A percentile compares a stretch with the other conserved stretches of the same genome.
Conservation (phyloP, 176 grass and related monocot genomes). For the Olyra latifolia region DNA sequence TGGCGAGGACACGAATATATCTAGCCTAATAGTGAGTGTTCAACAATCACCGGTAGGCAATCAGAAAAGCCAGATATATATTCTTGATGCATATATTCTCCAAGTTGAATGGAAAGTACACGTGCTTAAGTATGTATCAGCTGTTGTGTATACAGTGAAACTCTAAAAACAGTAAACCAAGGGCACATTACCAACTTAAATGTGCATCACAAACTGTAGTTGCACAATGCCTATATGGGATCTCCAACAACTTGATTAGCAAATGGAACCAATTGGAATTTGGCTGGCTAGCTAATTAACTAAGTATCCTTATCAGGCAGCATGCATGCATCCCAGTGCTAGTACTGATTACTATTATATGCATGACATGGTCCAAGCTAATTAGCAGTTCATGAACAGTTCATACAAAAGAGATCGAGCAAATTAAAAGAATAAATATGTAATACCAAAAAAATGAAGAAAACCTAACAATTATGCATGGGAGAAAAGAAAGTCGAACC, state of each 20-base stretch:
- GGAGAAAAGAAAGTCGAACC: slow-evolving; percentile 2
- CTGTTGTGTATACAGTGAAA: not conserved
- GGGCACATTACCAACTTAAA: not conserved
- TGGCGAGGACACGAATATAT: not conserved
- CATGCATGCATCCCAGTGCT: not conserved
- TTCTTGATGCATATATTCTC: not conserved
- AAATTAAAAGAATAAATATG: not conserved
- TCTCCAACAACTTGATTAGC: not conserved
- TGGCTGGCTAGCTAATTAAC: not conserved
- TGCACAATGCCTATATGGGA: not conserved
- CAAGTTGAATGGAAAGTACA: not conserved
- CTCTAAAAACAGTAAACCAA: not conserved
- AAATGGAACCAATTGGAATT: not conserved
- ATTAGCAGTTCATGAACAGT: not conserved
- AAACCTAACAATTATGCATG: slow-evolving; percentile 14
- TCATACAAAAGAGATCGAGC: not conserved
- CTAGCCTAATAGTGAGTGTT: not conserved
- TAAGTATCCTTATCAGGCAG: not conserved
- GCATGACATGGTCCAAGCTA: not conserved
- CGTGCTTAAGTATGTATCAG: not conserved
- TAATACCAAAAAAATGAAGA: not conserved
- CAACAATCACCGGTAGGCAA: not conserved
- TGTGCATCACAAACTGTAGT: not conserved
- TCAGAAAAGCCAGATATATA: slow-evolving; percentile 1
- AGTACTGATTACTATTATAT: not conserved